Conservation (phyloP, 345 rosid genomes). For the Brassica incana region DNA sequence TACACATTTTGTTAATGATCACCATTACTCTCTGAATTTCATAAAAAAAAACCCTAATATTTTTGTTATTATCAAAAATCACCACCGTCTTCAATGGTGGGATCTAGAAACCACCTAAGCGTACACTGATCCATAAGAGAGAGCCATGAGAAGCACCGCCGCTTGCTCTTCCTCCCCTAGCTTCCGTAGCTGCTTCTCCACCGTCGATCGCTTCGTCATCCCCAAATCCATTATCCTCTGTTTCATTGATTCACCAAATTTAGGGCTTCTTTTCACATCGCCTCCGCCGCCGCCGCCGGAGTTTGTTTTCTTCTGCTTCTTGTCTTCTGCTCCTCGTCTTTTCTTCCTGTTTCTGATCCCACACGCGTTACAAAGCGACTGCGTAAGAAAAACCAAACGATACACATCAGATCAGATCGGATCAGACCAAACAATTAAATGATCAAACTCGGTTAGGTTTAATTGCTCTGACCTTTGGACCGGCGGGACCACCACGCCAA, state of each 20-base stretch:
- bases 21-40: background rate
- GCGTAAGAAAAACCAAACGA: background rate
- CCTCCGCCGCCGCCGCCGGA: slow-evolving; percentile 7
- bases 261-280: slow-evolving; percentile 21
- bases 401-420: background rate
- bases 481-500: slow-evolving; percentile 86
- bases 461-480: slow-evolving; percentile 58
- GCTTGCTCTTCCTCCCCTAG: slow-evolving; percentile 82
- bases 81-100: background rate
- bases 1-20: slow-evolving; percentile 9
- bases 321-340: slow-evolving; percentile 50
- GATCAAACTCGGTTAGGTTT: background rate
- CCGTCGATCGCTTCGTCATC: slow-evolving; percentile 45
- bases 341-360: slow-evolving; percentile 79
- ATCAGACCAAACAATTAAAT: background rate
- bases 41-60: background rate
- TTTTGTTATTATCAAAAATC: background rate
- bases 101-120: slow-evolving; percentile 33
- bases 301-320: slow-evolving; percentile 47
- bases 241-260: slow-evolving; percentile 24
- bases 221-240: slow-evolving; percentile 37
- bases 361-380: slow-evolving; percentile 90
- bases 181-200: slow-evolving; percentile 58
- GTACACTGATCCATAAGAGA: slow-evolving; percentile 73
- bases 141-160: slow-evolving; percentile 81